These are phyloP conservation scores for Didymella pomorum DNA, from an alignment of 2,329 filamentous ascomycete species.

Conservation along the genomic window DNA sequence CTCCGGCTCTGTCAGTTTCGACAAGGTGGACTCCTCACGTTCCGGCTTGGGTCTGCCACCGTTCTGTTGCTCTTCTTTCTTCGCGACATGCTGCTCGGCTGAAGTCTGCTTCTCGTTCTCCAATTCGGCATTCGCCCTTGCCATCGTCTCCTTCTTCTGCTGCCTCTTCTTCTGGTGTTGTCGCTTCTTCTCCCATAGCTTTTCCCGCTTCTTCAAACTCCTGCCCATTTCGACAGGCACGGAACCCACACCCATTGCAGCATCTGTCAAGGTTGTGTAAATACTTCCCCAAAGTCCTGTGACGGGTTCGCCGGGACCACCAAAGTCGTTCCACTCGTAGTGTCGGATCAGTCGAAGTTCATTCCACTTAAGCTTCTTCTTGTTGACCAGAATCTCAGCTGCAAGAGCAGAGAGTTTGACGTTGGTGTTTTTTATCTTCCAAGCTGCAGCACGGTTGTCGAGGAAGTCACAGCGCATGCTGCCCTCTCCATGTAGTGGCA, in stretches of 20 bases:
- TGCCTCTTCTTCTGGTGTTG: conserved; percentile 44
- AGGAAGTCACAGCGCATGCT: conserved; percentile 72
- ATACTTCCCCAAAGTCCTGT: conserved; percentile 71
- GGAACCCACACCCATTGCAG: conserved; percentile 69
- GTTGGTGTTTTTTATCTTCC: conserved; percentile 69
- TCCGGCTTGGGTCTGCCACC: conserved; percentile 27
- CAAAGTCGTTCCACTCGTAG: conserved; percentile 79
- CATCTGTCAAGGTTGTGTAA: conserved; percentile 64
- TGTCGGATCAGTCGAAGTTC: conserved; percentile 70
- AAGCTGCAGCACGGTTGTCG: conserved; percentile 68
- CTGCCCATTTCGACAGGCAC: conserved; percentile 70
- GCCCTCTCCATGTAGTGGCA: conserved; percentile 57
- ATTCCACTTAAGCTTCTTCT: conserved; percentile 69
- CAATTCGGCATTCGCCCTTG: conserved; percentile 27
- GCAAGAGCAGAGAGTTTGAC: conserved; percentile 70
- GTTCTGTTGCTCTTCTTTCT: conserved; percentile 17
- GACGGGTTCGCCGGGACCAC: conserved; percentile 76
- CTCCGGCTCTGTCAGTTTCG: conserved; percentile 44
- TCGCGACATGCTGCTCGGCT: conserved; percentile 26
- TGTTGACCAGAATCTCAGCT: conserved; percentile 69
- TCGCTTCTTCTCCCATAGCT: conserved; percentile 59
- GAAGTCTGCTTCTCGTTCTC: conserved; percentile 5
- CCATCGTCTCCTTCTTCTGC: conserved; percentile 33
- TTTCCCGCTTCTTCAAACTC: conserved; percentile 63
- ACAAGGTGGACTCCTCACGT: conserved; percentile 38